These are phyloP conservation scores for Wilhelminamyces savonicus DNA, from an alignment of 805 yeast species.

Conservation along the genomic window DNA sequence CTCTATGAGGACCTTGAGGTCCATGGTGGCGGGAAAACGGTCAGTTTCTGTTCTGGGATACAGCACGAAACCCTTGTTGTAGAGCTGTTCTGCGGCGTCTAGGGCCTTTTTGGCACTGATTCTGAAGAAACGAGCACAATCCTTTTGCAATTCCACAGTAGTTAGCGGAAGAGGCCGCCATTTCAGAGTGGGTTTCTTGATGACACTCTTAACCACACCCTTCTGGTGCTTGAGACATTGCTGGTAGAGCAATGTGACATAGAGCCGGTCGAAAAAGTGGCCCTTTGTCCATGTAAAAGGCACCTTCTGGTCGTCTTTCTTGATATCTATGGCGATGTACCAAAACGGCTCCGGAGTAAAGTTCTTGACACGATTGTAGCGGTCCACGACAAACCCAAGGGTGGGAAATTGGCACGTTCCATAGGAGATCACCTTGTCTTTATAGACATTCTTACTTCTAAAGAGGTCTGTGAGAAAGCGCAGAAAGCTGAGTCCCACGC, in stretches of 20 bases:
- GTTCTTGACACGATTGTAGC: conserved; percentile 67
- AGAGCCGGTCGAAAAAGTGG: conserved; percentile 66
- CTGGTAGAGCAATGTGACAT: conserved; percentile 60
- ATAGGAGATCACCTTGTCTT: conserved; percentile 53
- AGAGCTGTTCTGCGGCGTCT: conserved; percentile 73
- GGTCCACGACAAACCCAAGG: conserved; percentile 89
- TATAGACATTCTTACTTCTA: conserved; percentile 24
- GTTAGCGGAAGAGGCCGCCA: conserved; percentile 88
- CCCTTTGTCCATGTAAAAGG: conserved; percentile 67
- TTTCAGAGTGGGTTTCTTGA: conserved; percentile 61
- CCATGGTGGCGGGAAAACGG: conserved; percentile 70
- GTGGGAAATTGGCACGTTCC: conserved; percentile 98
- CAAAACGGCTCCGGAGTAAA: conserved; percentile 80
- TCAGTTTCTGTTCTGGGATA: conserved; percentile 99
- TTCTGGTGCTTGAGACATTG: conserved; percentile 47
- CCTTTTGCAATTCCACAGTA: conserved; percentile 87
- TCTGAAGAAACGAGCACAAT: conserved; percentile 68
- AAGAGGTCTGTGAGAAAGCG: conserved; percentile 62
- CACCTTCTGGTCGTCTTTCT: conserved; percentile 34
- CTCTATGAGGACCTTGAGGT: conserved; percentile 53
- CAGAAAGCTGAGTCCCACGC: conserved; percentile 88
- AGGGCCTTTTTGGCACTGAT: conserved; percentile 77
- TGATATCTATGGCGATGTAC: conserved; percentile 53
- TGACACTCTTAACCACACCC: conserved; percentile 48
- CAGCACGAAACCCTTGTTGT: conserved; percentile 80